Percentiles rank a stretch among this genome's conserved stretches.
phyloP scores from a whole-genome alignment of 2,329 filamentous ascomycete genomes.

The Aspergillus latus region DNA sequence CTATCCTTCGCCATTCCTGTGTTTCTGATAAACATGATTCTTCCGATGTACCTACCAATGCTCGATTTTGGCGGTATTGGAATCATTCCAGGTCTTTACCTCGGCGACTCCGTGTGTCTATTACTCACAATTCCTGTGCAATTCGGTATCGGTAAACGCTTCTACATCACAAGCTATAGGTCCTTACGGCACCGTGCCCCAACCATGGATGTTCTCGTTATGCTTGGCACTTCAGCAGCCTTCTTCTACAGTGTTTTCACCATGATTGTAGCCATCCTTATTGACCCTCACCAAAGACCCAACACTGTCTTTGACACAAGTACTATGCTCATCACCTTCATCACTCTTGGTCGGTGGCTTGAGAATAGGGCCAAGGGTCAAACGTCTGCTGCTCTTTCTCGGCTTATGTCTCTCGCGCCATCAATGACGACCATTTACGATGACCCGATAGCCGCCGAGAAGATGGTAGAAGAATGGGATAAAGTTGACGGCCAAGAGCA shows the following conservation, averaged over 20 bases:
- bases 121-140: conserved; percentile 87
- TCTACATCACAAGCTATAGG: conserved; percentile 91
- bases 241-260: conserved; percentile 92
- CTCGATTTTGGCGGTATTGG: conserved; percentile 74
- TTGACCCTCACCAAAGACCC: conserved; percentile 75
- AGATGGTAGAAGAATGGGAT: conserved; percentile 77
- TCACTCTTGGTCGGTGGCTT: conserved; percentile 83
- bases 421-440: conserved; percentile 97
- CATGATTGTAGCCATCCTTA: conserved; percentile 77
- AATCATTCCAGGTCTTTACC: conserved; percentile 72
- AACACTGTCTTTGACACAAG: conserved; percentile 95
- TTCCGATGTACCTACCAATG: conserved; percentile 77
- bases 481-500: conserved; percentile 16
- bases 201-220: conserved; percentile 96
- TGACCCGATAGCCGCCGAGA: conserved; percentile 90
- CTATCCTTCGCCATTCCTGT: conserved; percentile 83
- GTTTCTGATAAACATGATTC: conserved; percentile 86
- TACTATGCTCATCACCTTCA: conserved; percentile 97
- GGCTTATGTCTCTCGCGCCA: conserved; percentile 91
- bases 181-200: conserved; percentile 86
- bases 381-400: conserved; percentile 88
- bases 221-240: conserved; percentile 88
- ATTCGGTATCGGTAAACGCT: conserved; percentile 92
- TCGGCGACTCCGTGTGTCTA: conserved; percentile 84
- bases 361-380: conserved; percentile 96